Evolutionary conservation across 495 filamentous ascomycete genomes (phyloP), one percentile per base, ranked within the genome.

Genomic region (Daldinia loculata): DNA sequence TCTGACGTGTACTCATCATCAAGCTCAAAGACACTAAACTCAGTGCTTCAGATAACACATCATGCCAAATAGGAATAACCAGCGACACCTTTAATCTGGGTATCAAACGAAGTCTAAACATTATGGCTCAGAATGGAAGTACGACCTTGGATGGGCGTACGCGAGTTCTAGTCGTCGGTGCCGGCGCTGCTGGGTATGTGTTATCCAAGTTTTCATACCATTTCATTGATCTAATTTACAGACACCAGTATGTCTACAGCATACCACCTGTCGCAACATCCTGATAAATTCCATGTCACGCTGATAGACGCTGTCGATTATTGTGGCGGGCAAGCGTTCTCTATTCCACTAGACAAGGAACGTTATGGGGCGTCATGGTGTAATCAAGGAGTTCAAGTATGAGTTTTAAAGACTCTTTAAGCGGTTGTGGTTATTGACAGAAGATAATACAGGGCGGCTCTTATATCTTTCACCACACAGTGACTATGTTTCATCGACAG

Each of bases 311-410:
- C 83, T 1, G 85, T 85, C 30, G 78, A 84, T 38, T 87, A 92
- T 57, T 87, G 88, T 58, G 93, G 93, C n/a, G 92, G 93, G 0
- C 92, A 96, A 76, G 92, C 92, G 1, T 92, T 89, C 41, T 93
- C 92, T 3, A 92, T 95, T 52, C 76, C 89, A 3, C 74, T 96
- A 7, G 89, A 94, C 76, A 84, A 89, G 67, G 74, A 84, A 14
- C 86, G 86, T 63, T 83, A 91, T 72, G 90, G 91, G 3, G 88
- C 91, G 1, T 84, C 84, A 30, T 94, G 91, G 92, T 84, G 94
- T 71, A 96, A 96, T 71, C 87, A 96, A 68, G 93, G 92, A 12
- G 93, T 96, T 1, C 92, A 60, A 43, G 56, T 60, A 60, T 19
- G 56, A 11, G 0, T 15, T 29, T n/a, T 24, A 0, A 29, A 41